Evolutionary conservation across 2,329 filamentous ascomycete genomes (phyloP), one percentile per base, ranked within the genome.

Genomic region (Talaromyces funiculosus): DNA sequence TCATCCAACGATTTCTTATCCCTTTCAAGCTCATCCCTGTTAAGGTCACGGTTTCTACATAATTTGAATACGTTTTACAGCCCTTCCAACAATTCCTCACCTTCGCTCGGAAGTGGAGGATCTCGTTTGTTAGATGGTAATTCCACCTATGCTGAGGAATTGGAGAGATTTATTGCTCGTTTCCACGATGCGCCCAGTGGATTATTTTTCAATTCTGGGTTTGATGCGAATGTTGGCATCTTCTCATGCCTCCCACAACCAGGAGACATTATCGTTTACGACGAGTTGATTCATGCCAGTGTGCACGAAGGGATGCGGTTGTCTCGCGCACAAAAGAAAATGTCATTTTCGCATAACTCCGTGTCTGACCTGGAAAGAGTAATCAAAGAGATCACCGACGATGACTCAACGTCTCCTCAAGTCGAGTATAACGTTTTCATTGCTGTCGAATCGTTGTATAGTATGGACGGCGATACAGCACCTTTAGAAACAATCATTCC

Each of bases 381-480:
- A 2, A 63, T 83, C n/a, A 43, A 63, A 12, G 53, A 62, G 0
- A 61, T 77, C 10, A 62, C 72, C 0, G 62, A 70, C 2, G 61
- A 65, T 0, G 74, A 81, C 26, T 62, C 68, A 1, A 18, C 56
- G 51, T 57, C 84, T 0, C 47, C 47, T 0, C 31, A 37, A 14
- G n/a, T 38, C 16, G 56, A 82, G 0, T 69, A 69, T 0, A 86
- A 84, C 64, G 79, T 90, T 2, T 89, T 91, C 64, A 71, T 91
- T n/a, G 84, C 84, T 0, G 79, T 90, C 0, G 88, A 91, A 65
- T 84, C 82, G 0, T 78, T 91, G 0, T 93, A 94, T 71, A 92
- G 88, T 70, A 94, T 94, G 90, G 90, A 93, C 57, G 90, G 90
- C 0, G 89, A 92, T 65, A 75, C 90, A 18, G 84, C 84, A 0